Evolutionary conservation across 2,329 filamentous ascomycete species (phyloP), one percentile per base, ranked within the genome.

Genomic region (Colletotrichum sansevieriae): DNA sequence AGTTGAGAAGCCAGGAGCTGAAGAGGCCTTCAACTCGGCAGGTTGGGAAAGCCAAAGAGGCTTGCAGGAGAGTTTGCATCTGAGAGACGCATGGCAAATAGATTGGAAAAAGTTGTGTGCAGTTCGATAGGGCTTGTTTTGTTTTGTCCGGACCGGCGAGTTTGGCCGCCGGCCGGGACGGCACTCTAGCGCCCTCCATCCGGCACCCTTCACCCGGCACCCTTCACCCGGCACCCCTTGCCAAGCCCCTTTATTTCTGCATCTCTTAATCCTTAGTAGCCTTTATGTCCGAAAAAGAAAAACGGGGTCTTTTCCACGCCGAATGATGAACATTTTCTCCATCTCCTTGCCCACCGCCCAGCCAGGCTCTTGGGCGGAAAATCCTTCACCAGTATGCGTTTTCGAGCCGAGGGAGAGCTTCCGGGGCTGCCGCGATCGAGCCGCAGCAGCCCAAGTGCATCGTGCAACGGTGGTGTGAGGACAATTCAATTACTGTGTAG

Each of bases 101-200:
- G 35, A 39, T 39, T 10, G 35, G 35, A 44, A 22, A 18, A 22
- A 4, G 25, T 4, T 25, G 4, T 25, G 3, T 4, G 5, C 25
- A 35, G 2, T 39, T 37, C 13, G 37, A 43, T 15, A 7, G 55
- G 25, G 25, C 55, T 8, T 20, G 9, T 44, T 18, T 35, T 11
- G 35, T 20, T 20, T 11, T 22, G 15, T 41, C 44, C 44, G 57
- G 44, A 12, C 13, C 22, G 35, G 33, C 58, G 43, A 61, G 41
- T 22, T 61, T 46, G 58, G 46, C 35, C 58, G 33, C 35, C 44
- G 61, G 52, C 29, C 13, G 43, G 35, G 15, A n/a, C 63, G 63
- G 56, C 58, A 56, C 51, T 63, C 41, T 66, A 66, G 51, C 64
- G 58, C 18, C 33, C 58, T 57, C 58, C 18, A 51, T 58, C 35